Percentiles rank a stretch among this genome's conserved stretches.
phyloP scores from a whole-genome alignment of 768 basidiomycete species.

The Amanita rubescens region DNA sequence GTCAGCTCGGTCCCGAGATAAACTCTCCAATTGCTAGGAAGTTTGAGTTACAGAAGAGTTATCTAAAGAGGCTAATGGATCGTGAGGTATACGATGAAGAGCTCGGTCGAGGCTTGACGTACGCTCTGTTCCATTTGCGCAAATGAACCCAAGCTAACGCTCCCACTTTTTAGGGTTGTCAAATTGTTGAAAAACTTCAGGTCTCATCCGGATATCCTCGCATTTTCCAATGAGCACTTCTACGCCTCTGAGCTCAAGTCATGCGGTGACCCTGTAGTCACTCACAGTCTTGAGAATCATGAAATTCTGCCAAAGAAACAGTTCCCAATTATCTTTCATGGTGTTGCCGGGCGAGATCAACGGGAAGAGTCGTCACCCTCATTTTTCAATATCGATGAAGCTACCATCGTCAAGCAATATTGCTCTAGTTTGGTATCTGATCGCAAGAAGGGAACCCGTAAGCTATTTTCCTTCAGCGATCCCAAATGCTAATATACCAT shows the following conservation, averaged over 20 bases:
- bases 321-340: slow-evolving; percentile 55
- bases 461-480: slow-evolving; percentile 11
- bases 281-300: slow-evolving; percentile 29
- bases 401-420: slow-evolving; percentile 43
- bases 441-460: slow-evolving; percentile 33
- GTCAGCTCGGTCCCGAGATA: slow-evolving; percentile 56
- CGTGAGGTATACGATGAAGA: slow-evolving; percentile 29
- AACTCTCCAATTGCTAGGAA: slow-evolving; percentile 36
- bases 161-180: slow-evolving; percentile 34
- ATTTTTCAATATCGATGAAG: slow-evolving; percentile 58
- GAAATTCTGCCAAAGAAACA: slow-evolving; percentile 30
- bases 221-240: slow-evolving; percentile 51
- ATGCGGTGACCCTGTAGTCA: slow-evolving; percentile 20
- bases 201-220: slow-evolving; percentile 46
- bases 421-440: slow-evolving; percentile 26
- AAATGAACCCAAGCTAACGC: neutral
- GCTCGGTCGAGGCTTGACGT: slow-evolving; percentile 31
- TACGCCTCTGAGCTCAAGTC: slow-evolving; percentile 41
- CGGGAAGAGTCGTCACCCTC: slow-evolving; percentile 51
- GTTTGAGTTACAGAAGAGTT: slow-evolving; percentile 47
- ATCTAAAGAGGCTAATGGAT: slow-evolving; percentile 43
- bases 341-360: slow-evolving; percentile 44
- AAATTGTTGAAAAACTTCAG: slow-evolving; percentile 55
- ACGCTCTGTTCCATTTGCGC: slow-evolving; percentile 11
- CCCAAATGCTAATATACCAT: neutral